A percentile compares a stretch with the other conserved stretches of the same genome.
Evolutionary conservation across 169 alveolate genomes (phyloP).

Genomic region (Plasmodium gallinaceum): DNA sequence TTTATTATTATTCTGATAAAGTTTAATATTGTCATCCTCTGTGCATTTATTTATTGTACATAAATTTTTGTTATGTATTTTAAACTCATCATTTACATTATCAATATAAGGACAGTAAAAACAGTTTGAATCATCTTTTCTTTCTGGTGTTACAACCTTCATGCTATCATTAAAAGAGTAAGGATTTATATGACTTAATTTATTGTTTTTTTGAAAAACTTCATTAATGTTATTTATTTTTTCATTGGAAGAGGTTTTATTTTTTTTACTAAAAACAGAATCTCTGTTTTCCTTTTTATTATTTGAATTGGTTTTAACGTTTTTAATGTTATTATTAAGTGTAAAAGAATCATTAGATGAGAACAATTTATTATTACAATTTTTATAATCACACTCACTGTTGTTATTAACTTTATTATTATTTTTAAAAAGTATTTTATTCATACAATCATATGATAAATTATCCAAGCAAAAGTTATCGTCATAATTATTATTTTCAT

Average conservation of each 20-base stretch:
- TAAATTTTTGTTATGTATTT: not conserved
- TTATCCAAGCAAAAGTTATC: not conserved
- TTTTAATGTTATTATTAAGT: not conserved
- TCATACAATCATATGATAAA: too few species aligned
- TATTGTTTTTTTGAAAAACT: constrained; percentile 21
- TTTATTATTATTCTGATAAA: too few species aligned
- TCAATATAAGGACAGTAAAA: constrained; percentile 28
- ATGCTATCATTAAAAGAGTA: not conserved
- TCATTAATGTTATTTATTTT: constrained; percentile 20
- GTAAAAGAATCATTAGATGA: not conserved
- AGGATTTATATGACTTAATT: not conserved
- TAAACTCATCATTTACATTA: not conserved
- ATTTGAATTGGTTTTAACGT: not conserved
- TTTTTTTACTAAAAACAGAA: not conserved
- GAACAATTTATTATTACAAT: not conserved
- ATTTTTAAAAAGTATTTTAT: too few species aligned
- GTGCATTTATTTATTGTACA: too few species aligned
- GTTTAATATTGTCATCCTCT: too few species aligned
- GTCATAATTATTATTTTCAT: not conserved
- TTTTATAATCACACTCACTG: not conserved
- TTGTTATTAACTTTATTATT: too few species aligned
- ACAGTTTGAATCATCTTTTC: constrained; percentile 20
- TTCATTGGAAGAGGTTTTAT: not conserved
- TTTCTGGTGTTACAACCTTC: not conserved
- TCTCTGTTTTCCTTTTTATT: not conserved